phyloP scores from a whole-genome alignment of 2,329 filamentous ascomycete species.

The Diaporthe citri region DNA sequence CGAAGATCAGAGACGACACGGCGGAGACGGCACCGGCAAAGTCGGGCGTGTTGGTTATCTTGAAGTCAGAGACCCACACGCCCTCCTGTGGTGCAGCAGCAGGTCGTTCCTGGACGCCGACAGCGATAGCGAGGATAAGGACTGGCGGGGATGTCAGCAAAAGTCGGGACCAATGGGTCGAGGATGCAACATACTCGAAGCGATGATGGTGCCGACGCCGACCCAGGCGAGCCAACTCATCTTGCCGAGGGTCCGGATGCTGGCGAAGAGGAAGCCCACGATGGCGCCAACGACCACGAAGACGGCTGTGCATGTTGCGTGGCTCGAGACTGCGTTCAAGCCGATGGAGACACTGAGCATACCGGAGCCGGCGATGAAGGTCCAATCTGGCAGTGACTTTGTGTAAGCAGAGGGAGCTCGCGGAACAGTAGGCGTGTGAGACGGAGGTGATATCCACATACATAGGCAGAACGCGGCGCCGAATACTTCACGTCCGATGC shows the following conservation, averaged over 20 bases:
- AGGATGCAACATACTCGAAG: conserved; percentile 36
- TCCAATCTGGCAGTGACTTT: conserved; percentile 25
- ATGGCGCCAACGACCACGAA: conserved; percentile 46
- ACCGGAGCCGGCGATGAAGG: conserved; percentile 45
- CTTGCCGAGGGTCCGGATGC: conserved; percentile 42
- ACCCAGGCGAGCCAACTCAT: conserved; percentile 54
- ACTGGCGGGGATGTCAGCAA: conserved; percentile 49
- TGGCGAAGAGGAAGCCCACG: conserved; percentile 44
- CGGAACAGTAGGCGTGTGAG: accelerated
- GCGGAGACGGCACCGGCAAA: conserved; percentile 68
- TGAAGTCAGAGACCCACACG: conserved; percentile 52
- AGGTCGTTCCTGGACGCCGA: conserved; percentile 63
- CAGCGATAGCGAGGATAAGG: conserved; percentile 48
- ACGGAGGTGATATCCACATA: background rate
- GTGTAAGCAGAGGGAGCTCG: background rate
- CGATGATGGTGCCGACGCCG: conserved; percentile 61
- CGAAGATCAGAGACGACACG: conserved; percentile 66
- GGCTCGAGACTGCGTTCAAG: conserved; percentile 46
- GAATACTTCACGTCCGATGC: conserved; percentile 8
- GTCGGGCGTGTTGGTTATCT: conserved; percentile 64
- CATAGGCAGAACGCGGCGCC: conserved; percentile 12
- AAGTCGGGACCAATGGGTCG: background rate
- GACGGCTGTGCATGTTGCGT: conserved; percentile 45
- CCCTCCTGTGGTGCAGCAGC: conserved; percentile 68
- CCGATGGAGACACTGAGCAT: conserved; percentile 43